Evolutionary conservation across 164 flowering plant genomes (phyloP), one percentile per base, ranked within the genome.

Genomic region (Tetrastigma voinierianum): DNA sequence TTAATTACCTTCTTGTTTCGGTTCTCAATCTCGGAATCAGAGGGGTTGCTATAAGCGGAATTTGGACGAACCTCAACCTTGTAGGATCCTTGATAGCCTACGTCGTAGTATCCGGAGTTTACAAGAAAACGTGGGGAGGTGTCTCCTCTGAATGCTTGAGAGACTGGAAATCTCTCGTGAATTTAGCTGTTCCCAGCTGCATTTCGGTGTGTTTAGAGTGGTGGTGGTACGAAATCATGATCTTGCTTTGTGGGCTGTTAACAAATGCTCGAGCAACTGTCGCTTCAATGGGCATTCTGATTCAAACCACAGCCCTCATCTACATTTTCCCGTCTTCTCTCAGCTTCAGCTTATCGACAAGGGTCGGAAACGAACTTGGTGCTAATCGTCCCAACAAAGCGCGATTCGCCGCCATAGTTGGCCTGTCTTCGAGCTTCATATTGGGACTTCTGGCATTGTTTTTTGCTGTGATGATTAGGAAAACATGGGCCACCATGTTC

Each of bases 201-300:
- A 67, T 88, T 67, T 83, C 91, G 0, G 96, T 90, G 13, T 90
- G 96, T 62, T 65, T 90, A 11, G 96, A 90, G 69, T 90, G 96
- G 96, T 90, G 96, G 96, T 90, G 96, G 96, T 89, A 89, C 57
- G 96, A 89, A 61, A 83, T 89, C 80, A 89, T 87, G 91, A 88
- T 90, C 46, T 49, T 90, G 25, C 73, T 90, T 0, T 86, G 93
- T 48, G 96, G 96, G 48, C 24, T 88, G 46, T 70, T 90, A 15
- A 0, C 79, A 1, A 86, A 90, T 67, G 93, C 96, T 0, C 60
- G 61, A 61, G 86, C 96, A 10, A 81, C 91, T 0, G 91, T 90
- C 15, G 96, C 93, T 16, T 88, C 96, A 9, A 90, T 88, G 93
- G 96, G 96, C 8, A 80, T 90, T 15, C 64, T 90, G 61, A 88